Evolutionary conservation across 306 rosid species (phyloP).

Genomic region (Ziziphus jujuba): DNA sequence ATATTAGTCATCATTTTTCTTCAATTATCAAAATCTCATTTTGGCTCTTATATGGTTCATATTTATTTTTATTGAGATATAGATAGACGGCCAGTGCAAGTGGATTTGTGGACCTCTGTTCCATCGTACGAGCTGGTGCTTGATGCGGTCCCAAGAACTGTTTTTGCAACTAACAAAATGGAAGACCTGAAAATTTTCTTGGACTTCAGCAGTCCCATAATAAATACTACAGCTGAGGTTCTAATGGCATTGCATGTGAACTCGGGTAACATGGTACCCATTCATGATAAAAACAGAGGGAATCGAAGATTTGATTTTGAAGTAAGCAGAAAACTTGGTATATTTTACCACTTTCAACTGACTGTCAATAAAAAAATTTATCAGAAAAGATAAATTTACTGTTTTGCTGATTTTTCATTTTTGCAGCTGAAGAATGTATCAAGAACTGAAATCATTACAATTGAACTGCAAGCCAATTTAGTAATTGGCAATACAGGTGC

Average conservation of each 20-base stretch:
- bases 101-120: slow-evolving; percentile 68
- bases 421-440: slow-evolving; percentile 50
- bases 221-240: slow-evolving; percentile 57
- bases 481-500: slow-evolving; percentile 51
- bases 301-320: slow-evolving; percentile 47
- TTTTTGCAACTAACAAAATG: slow-evolving; percentile 55
- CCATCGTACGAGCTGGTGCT: slow-evolving; percentile 58
- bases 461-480: slow-evolving; percentile 39
- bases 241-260: slow-evolving; percentile 44
- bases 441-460: slow-evolving; percentile 42
- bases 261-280: slow-evolving; percentile 39
- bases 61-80: slow-evolving; percentile 15
- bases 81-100: slow-evolving; percentile 67
- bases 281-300: slow-evolving; percentile 31
- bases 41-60: slow-evolving; percentile 5
- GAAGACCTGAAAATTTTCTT: slow-evolving; percentile 53
- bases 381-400: background rate
- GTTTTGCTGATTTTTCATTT: background rate
- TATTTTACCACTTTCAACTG: no score
- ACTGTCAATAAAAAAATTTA: background rate
- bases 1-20: background rate
- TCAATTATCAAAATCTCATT: background rate
- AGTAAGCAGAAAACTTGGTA: slow-evolving; percentile 35
- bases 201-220: slow-evolving; percentile 55
- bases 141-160: slow-evolving; percentile 57